Conservation (phyloP, 2,329 filamentous ascomycete species). For the Fusarium dimerum region DNA sequence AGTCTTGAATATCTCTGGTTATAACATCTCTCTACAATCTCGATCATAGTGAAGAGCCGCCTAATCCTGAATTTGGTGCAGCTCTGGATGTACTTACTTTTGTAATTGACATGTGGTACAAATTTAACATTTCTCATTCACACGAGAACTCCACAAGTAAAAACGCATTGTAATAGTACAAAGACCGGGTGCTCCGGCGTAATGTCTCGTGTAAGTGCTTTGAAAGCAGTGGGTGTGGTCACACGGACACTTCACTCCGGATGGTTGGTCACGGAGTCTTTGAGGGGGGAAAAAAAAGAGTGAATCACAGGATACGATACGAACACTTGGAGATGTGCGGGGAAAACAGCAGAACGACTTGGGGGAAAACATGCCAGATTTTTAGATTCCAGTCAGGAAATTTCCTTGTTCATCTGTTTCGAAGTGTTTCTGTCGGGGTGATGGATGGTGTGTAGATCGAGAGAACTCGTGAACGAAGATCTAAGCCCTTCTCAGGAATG, state of each 20-base stretch:
- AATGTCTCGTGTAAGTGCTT: background rate
- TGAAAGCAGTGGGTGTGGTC: background rate
- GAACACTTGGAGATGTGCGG: background rate
- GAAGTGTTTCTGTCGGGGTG: conserved; percentile 7
- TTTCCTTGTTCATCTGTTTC: conserved; percentile 3
- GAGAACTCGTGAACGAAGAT: too few species aligned
- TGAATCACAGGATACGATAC: background rate
- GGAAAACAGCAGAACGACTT: background rate
- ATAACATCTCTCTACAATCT: background rate
- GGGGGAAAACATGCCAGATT: too few species aligned
- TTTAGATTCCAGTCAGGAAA: background rate
- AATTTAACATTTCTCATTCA: too few species aligned
- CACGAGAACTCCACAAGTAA: background rate
- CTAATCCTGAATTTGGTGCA: too few species aligned
- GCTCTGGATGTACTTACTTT: too few species aligned
- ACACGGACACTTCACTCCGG: background rate
- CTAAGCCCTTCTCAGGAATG: conserved; percentile 2
- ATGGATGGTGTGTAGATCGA: too few species aligned
- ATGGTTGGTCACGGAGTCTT: background rate
- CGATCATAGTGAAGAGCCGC: background rate
- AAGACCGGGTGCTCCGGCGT: background rate
- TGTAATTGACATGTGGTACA: too few species aligned
- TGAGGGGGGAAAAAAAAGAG: too few species aligned
- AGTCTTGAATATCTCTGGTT: background rate
- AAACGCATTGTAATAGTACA: background rate